Conservation (phyloP, 352 stramenopile genomes). For the Globisporangium splendens region DNA sequence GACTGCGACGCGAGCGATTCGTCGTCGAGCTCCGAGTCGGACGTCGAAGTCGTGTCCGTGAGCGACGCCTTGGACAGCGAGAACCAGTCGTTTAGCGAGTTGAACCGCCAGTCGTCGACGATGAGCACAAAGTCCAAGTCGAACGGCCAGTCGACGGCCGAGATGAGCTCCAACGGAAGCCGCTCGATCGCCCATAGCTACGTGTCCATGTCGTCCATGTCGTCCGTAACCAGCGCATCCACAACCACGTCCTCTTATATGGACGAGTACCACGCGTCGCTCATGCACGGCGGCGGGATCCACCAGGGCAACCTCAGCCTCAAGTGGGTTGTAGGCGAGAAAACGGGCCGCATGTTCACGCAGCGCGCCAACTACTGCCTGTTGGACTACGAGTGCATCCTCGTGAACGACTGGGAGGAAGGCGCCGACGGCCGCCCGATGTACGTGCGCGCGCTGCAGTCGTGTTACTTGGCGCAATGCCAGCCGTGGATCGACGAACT, state of each 20-base stretch:
- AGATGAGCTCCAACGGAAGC: not conserved
- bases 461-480: constrained; percentile 54
- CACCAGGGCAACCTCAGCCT: constrained; percentile 66
- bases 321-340: constrained; percentile 68
- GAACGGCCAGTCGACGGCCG: not conserved
- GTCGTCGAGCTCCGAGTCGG: constrained; percentile 34
- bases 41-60: constrained; percentile 14
- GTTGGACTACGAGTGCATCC: constrained; percentile 70
- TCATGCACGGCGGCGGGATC: constrained; percentile 25
- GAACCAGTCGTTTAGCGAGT: constrained; percentile 8
- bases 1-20: constrained; percentile 25
- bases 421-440: constrained; percentile 41
- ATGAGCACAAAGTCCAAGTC: not conserved
- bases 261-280: constrained; percentile 40
- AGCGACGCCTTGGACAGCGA: constrained; percentile 10
- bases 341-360: constrained; percentile 63
- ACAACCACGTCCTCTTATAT: constrained; percentile 24
- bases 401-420: constrained; percentile 77
- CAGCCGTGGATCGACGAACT: constrained; percentile 65
- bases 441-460: constrained; percentile 71
- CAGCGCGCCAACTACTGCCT: constrained; percentile 60
- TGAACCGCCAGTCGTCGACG: constrained; percentile 1
- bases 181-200: constrained; percentile 1
- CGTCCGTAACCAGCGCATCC: constrained; percentile 10
- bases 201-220: constrained; percentile 3